Base-by-base conservation (phyloP, 257 asterid genomes). In the Solanum sejunctum region DNA sequence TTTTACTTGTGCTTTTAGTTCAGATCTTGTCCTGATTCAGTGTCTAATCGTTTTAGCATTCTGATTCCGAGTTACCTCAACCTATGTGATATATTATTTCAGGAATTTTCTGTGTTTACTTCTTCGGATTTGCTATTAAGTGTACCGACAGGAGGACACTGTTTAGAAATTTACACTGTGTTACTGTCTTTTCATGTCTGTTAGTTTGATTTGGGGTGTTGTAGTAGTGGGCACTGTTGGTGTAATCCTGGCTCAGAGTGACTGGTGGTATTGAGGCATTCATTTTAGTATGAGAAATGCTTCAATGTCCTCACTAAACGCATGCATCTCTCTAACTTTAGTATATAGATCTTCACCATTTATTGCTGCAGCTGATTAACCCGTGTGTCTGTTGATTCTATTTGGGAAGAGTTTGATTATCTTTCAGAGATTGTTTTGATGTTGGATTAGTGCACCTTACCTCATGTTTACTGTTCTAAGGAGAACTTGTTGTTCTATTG, bases 261-360 rank as follows among this genome's bases (percentile, higher is more conserved):
- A 36, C 77, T 67, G 75, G 47, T 66, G 36, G 79, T 41, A 18
- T 39, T 70, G 79, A 36, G 13, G 4, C 78, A 39, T 36, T 69
- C 23, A 69, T 0, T 69, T 16, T 26, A 8, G 26, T 6, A 16
- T 69, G 26, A 41, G 80, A 71, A 70, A 18, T 10, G 55, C 32
- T 20, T 3, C 1, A 20, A 0, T 39, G 32, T 5, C 6, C 17
- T 0, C 0, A 16, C 51, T 36, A 16, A 17, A 1, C 0, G 10
- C 8, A 32, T 0, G 47, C 47, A 0, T 49, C 75, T 67, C 21
- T 43, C 10, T 36, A 36, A 32, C 8, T 71, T 18, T 9, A 20
- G 26, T 21, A 1, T 10, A 18, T 39, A 71, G 80, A 71, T 43
- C 80, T 71, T 71, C 80, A 2, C 18, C 0, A 10, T 41, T 71